Evolutionary conservation across 2,329 filamentous ascomycete species (phyloP), one percentile per base, ranked within the genome.

Genomic region (Rhinocladiella mackenziei): DNA sequence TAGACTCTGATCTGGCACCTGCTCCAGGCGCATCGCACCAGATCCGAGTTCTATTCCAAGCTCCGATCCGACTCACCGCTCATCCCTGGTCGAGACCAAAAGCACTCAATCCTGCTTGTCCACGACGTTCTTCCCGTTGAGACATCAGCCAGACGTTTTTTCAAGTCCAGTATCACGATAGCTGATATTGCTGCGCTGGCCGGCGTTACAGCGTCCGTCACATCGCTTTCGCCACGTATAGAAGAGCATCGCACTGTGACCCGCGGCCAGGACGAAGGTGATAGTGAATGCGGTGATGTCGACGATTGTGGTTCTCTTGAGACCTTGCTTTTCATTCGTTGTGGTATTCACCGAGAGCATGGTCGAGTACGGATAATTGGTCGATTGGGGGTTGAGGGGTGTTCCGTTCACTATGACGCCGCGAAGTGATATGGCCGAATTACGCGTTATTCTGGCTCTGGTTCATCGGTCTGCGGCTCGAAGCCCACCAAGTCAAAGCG

Each of bases 141-240:
- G n/a, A 40, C 3, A 40, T 13, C 13, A 40, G 37, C 17, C 14
- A 25, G n/a, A 22, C 15, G 37, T 40, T 28, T n/a, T n/a, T 17
- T 32, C 37, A 15, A 40, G 17, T 9, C 32, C 37, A 32, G 22
- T 20, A 31, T 40, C 37, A 17, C 26, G 37, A n/a, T 11, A 23
- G 26, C 26, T 32, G 5, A 32, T 4, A 40, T 40, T 40, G 18
- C 37, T 40, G 26, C 18, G 28, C 7, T 32, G 37, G 11, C 37
- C 26, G 14, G 10, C 23, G 19, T 22, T 25, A 18, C 37, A 40
- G 15, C 26, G 26, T 14, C 37, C 34, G n/a, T 37, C 34, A 28
- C 34, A 40, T 40, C 37, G 31, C 37, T 17, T 40, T 25, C 37
- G 19, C 40, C 31, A 36, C 3, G 32, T 14, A 13, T 36, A 31